Evolutionary conservation across 78 protist genomes (phyloP).

Genomic region (Pigoraptor vietnamica): DNA sequence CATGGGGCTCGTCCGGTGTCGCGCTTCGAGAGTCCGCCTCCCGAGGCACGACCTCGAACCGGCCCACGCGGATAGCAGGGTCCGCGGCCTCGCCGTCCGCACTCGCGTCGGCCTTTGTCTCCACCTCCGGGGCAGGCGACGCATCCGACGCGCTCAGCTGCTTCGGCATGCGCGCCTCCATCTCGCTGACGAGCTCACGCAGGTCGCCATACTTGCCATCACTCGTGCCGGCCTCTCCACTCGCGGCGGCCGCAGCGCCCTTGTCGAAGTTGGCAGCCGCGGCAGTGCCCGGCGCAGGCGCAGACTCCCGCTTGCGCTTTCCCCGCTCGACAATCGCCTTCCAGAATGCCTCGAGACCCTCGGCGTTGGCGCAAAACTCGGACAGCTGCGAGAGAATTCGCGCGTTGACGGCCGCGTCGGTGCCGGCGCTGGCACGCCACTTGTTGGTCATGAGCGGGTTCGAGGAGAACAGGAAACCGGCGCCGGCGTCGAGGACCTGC

Average conservation of each 20-base stretch:
- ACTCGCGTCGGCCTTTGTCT: neutral
- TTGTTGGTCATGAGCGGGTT: neutral
- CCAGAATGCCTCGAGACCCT: neutral
- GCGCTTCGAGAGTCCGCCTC: neutral
- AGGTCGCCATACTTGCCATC: neutral
- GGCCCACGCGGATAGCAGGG: neutral
- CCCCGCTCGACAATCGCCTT: neutral
- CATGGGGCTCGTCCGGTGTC: too few relatives aligned
- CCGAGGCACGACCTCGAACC: neutral
- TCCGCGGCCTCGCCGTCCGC: neutral
- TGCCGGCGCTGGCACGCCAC: conserved; percentile 9
- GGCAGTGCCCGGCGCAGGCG: too few relatives aligned
- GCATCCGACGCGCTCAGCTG: too few relatives aligned
- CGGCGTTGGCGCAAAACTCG: neutral
- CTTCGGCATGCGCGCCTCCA: neutral
- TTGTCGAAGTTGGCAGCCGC: too few relatives aligned
- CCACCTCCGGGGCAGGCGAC: neutral
- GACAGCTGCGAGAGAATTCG: neutral
- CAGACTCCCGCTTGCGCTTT: neutral
- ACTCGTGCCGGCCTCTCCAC: too few relatives aligned
- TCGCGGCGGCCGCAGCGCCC: too few relatives aligned
- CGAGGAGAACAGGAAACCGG: neutral
- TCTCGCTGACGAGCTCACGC: neutral
- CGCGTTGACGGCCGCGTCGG: neutral
- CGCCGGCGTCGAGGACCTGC: conserved; percentile 12